phyloP scores from a whole-genome alignment of 2,329 filamentous ascomycete genomes.

The Parascedosporium putredinis region DNA sequence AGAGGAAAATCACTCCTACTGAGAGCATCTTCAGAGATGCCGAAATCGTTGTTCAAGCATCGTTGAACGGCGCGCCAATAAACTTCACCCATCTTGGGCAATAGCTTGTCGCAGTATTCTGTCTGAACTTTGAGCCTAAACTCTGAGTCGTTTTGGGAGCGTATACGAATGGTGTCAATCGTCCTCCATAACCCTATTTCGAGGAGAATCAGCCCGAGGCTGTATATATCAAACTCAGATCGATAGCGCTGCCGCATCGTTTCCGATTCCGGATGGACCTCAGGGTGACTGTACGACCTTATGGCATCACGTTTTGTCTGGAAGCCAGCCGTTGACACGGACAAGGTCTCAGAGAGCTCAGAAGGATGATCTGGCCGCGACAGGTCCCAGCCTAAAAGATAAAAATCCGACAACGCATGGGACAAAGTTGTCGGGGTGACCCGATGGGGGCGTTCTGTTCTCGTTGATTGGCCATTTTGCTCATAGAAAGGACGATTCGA shows the following conservation, averaged over 20 bases:
- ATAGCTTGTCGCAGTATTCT: background rate
- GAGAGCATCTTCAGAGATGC: background rate
- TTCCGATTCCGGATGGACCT: background rate
- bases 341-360: background rate
- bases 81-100: background rate
- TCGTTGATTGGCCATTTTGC: background rate
- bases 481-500: background rate
- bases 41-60: background rate
- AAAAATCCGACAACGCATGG: background rate
- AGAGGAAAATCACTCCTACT: background rate
- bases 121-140: background rate
- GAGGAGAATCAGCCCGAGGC: background rate
- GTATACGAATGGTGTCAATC: background rate
- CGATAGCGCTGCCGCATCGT: background rate
- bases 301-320: background rate
- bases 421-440: background rate
- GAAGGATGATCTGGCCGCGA: background rate
- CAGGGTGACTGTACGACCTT: background rate
- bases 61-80: background rate
- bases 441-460: background rate
- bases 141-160: background rate
- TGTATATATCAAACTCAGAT: background rate
- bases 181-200: background rate
- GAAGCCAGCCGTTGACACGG: background rate
- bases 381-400: background rate